A percentile compares a stretch with the other conserved stretches of the same genome.
These are phyloP conservation scores for Nakaseomyces delphensis DNA, from an alignment of 1,139 yeast genomes.

Conservation along the genomic window DNA sequence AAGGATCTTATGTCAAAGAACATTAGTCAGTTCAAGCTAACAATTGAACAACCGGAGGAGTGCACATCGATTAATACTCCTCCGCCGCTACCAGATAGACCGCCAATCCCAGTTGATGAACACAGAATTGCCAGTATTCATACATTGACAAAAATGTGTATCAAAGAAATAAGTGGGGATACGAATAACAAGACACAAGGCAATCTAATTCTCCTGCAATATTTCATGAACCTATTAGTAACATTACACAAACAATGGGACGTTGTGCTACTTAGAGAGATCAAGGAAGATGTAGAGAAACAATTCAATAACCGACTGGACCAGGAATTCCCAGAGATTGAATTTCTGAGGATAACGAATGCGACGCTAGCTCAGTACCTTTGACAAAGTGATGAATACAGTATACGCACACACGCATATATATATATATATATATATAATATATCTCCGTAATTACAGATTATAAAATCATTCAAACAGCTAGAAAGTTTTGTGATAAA, in stretches of 20 bases:
- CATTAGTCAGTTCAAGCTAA: conserved; percentile 1
- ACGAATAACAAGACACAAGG: conserved; percentile 10
- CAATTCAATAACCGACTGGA: conserved; percentile 9
- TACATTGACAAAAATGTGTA: conserved; percentile 20
- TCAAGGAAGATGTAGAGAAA: conserved; percentile 14
- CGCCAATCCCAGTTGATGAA: conserved; percentile 21
- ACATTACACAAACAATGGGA: conserved; percentile 26
- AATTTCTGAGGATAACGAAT: conserved; percentile 23
- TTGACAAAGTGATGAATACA: too few relatives aligned
- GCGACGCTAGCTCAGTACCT: conserved; percentile 12
- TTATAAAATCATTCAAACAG: not conserved
- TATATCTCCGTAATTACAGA: not conserved
- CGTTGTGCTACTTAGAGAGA: conserved; percentile 12
- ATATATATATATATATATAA: not conserved
- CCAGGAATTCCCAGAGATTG: conserved; percentile 20
- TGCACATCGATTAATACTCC: not conserved
- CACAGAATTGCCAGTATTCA: conserved; percentile 29
- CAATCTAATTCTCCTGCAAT: conserved; percentile 16
- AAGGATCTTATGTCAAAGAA: conserved; percentile 48
- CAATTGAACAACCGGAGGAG: not conserved
- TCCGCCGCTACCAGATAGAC: conserved; percentile 27
- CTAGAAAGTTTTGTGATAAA: too few relatives aligned
- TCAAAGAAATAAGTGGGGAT: conserved; percentile 12
- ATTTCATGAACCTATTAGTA: conserved; percentile 24
- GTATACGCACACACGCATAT: too few relatives aligned